phyloP scores from a whole-genome alignment of 192 early-diverging fungal genomes.

The Backusella parvicylindrica region DNA sequence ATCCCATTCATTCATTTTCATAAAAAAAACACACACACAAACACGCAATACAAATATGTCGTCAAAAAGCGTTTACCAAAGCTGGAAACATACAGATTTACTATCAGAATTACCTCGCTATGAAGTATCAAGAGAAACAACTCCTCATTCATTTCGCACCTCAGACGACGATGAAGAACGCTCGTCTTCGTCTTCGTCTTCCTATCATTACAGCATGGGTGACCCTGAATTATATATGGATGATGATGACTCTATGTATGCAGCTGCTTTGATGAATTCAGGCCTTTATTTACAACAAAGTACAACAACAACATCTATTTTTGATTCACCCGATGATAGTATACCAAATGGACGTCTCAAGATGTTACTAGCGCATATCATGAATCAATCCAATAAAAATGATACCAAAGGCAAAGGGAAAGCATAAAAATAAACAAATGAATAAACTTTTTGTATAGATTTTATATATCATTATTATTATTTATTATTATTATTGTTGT shows the following conservation, averaged over 20 bases:
- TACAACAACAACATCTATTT: neutral
- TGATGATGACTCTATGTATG: neutral
- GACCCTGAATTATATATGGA: neutral
- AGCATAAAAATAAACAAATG: neutral
- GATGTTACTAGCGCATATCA: neutral
- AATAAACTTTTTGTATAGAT: too few species aligned
- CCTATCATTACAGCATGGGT: neutral
- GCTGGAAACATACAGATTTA: neutral
- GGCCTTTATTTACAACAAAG: neutral
- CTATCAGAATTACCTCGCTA: conserved; percentile 3
- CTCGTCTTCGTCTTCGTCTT: neutral
- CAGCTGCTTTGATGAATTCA: neutral
- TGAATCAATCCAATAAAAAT: neutral
- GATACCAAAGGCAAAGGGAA: neutral
- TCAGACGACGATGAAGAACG: neutral
- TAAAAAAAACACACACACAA: neutral
- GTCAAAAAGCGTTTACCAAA: neutral
- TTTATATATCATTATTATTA: neutral
- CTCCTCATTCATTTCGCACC: neutral
- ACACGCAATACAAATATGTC: neutral
- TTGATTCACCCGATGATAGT: neutral
- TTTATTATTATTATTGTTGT: neutral
- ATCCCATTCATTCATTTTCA: neutral
- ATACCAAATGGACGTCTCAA: conserved; percentile 1
- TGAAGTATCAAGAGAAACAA: neutral